Conservation (phyloP, 176 grass and related monocot species). For the Miscanthus lutarioriparius region DNA sequence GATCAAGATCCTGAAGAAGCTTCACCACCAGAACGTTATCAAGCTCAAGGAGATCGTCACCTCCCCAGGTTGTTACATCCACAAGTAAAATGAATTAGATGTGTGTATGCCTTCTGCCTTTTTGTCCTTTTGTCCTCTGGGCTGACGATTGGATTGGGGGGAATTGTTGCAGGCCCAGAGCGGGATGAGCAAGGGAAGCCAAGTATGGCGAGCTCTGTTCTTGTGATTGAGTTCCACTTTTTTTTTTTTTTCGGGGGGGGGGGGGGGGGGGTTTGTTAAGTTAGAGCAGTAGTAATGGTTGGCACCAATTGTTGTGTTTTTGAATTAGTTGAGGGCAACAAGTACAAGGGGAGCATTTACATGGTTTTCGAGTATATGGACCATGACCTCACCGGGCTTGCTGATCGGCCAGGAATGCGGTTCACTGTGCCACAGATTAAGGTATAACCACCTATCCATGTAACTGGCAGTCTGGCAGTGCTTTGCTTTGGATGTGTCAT, state of each 20-base stretch:
- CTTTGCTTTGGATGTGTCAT: slow-evolving; percentile 5
- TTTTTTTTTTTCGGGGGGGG: not conserved
- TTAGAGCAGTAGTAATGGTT: not conserved
- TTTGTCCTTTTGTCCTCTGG: not conserved
- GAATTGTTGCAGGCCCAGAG: slow-evolving; percentile 65
- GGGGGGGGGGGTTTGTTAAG: too few relatives aligned
- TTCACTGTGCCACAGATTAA: slow-evolving; percentile 96
- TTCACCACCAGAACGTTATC: slow-evolving; percentile 90
- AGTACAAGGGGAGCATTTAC: slow-evolving; percentile 83
- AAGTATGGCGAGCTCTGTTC: slow-evolving; percentile 42
- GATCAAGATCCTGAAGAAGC: slow-evolving; percentile 96
- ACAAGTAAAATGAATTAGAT: not conserved
- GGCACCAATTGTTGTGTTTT: not conserved
- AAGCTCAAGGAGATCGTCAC: slow-evolving; percentile 96
- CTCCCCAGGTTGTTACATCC: slow-evolving; percentile 54
- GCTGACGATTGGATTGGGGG: slow-evolving; percentile 1
- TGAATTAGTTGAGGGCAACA: slow-evolving; percentile 56
- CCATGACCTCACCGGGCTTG: slow-evolving; percentile 88
- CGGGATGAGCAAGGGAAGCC: slow-evolving; percentile 91
- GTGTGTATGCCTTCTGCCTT: too few relatives aligned
- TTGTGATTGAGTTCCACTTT: slow-evolving; percentile 9
- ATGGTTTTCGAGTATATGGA: slow-evolving; percentile 94
- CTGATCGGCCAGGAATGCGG: slow-evolving; percentile 82
- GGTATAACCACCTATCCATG: slow-evolving; percentile 46
- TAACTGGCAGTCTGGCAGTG: not conserved